These are phyloP conservation scores for Leishmania guyanensis DNA, from an alignment of 208 protist species.

Conservation along the genomic window DNA sequence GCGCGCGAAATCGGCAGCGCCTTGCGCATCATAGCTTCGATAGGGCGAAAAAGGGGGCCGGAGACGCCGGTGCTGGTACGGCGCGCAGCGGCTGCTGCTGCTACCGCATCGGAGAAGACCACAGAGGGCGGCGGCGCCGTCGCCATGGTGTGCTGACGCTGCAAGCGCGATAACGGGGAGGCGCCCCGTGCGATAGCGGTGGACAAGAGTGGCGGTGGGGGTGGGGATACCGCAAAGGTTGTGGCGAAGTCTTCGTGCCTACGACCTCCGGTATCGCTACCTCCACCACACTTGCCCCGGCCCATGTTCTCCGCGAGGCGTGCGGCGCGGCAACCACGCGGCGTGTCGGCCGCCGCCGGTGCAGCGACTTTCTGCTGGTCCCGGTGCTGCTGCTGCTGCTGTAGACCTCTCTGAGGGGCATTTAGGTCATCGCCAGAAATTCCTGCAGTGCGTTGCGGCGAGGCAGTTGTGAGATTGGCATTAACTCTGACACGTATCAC, in stretches of 20 bases:
- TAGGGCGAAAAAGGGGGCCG: neutral
- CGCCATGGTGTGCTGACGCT: neutral
- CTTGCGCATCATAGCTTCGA: slow-evolving; percentile 11
- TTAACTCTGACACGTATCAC: neutral
- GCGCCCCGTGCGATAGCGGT: neutral
- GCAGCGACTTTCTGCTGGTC: neutral
- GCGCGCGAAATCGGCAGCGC: slow-evolving; percentile 18
- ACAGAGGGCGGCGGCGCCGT: neutral
- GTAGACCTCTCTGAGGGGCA: neutral
- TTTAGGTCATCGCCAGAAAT: neutral
- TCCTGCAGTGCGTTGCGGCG: neutral
- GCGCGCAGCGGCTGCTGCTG: neutral
- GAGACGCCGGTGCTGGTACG: neutral
- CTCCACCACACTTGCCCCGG: neutral
- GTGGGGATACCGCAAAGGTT: neutral
- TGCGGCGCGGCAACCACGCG: neutral
- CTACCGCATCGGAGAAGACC: slow-evolving; percentile 8
- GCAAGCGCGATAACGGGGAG: neutral
- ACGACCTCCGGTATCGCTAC: neutral
- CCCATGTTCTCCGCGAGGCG: neutral
- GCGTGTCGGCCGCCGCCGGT: neutral
- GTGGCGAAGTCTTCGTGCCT: neutral
- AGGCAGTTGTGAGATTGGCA: neutral
- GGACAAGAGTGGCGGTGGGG: neutral
- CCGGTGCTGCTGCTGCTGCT: slow-evolving; percentile 4